Percentiles rank a stretch among this genome's conserved stretches.
phyloP scores from a whole-genome alignment of 169 alveolate species.

The Plasmodium gallinaceum region DNA sequence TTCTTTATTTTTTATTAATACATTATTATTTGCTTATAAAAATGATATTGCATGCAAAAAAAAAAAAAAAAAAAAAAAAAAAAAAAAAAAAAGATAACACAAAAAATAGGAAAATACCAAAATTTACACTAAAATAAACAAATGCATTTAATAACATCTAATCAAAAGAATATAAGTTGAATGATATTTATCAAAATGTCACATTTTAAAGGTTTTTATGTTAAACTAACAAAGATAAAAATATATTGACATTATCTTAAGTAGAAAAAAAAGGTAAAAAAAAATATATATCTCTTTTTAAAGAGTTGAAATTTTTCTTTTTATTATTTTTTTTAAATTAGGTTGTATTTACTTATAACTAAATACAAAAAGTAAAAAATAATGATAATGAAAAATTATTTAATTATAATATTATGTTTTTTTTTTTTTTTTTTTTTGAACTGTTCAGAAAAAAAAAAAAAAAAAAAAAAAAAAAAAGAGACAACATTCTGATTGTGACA shows the following conservation, averaged over 20 bases:
- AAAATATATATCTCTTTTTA: slow-evolving; percentile 41
- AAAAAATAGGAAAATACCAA: not conserved
- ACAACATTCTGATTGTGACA: no score
- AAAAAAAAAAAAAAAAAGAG: no score
- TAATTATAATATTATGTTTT: not conserved
- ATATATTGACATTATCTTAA: slow-evolving; percentile 2
- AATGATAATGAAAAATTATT: no score
- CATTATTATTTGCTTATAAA: no score
- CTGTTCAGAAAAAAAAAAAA: no score
- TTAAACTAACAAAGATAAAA: not conserved
- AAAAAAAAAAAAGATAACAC: not conserved
- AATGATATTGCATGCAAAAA: no score
- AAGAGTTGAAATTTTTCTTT: slow-evolving; percentile 10
- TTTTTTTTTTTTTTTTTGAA: no score
- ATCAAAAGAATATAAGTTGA: not conserved
- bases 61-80: not conserved
- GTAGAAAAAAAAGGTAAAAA: not conserved
- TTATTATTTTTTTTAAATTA: no score
- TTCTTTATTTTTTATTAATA: no score
- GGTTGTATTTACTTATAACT: no score
- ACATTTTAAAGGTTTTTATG: not conserved
- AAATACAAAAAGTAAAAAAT: no score
- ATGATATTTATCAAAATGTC: not conserved
- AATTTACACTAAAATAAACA: not conserved
- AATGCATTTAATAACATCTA: not conserved